Conservation (phyloP, 225 moss, liverwort and hornwort genomes). For the Sphagnum tenellum region DNA sequence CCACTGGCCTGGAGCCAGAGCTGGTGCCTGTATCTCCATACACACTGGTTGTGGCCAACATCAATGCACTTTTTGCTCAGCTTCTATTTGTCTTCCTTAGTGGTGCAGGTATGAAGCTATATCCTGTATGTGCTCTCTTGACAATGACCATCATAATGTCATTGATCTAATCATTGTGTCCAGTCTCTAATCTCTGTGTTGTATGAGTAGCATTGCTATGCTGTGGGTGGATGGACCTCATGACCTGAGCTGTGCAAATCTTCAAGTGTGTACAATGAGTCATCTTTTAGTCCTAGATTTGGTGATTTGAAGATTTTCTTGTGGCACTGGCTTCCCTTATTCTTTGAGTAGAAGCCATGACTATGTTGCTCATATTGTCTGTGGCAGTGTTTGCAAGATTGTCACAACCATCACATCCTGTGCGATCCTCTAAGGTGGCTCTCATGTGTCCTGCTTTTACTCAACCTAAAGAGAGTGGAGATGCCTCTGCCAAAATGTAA, state of each 20-base stretch:
- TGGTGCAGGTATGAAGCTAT: slow-evolving; percentile 50
- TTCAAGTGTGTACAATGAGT: not conserved
- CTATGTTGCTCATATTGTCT: slow-evolving; percentile 7
- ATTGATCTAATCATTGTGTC: not conserved
- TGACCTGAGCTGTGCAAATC: not conserved
- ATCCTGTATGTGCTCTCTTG: not conserved
- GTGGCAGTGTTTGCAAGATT: slow-evolving; percentile 72
- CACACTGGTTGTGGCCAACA: slow-evolving; percentile 62
- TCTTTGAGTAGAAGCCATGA: slow-evolving; percentile 5
- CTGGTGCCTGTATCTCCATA: slow-evolving; percentile 70
- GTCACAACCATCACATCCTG: slow-evolving; percentile 77
- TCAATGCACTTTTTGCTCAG: slow-evolving; percentile 70
- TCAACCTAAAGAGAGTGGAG: slow-evolving; percentile 43
- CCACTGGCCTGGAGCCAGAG: slow-evolving; percentile 75
- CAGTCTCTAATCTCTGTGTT: not conserved
- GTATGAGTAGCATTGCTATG: not conserved
- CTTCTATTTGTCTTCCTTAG: slow-evolving; percentile 78
- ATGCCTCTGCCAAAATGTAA: slow-evolving; percentile 42
- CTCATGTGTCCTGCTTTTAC: slow-evolving; percentile 49
- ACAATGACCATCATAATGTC: not conserved
- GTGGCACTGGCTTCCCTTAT: not conserved
- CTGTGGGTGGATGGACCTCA: not conserved
- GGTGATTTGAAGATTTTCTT: no score
- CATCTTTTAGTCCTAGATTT: no score
- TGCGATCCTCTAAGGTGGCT: slow-evolving; percentile 64